Base-by-base conservation (phyloP, 257 asterid species). In the Capsicum pubescens region DNA sequence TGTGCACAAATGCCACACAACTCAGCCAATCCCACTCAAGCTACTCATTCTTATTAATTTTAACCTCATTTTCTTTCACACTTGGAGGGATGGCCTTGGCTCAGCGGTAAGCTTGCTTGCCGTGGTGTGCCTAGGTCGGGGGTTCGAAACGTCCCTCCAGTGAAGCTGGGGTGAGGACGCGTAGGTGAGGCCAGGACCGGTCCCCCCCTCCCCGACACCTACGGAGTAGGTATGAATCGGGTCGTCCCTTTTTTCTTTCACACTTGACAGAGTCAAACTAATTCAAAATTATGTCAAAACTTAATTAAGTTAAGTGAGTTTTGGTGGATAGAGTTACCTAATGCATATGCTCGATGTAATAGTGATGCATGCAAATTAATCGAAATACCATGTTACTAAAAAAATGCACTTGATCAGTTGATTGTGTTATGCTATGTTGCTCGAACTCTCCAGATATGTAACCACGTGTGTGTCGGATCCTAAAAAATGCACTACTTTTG, bases 1-100 rank as follows among this genome's bases (percentile, higher is more conserved):
- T 32, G 48, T 52, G 81, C 64, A 13, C 81, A 74, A 74, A 50
- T 74, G 81, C 81, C 81, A 76, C 64, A 46, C 48, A 76, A 52
- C 48, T 52, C 26, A 76, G 1, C 9, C 81, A 52, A 52, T 52
- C 59, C 80, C 81, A 74, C 61, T 50, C 26, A 68, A 36, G 8
- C 60, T 50, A 50, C 46, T 50, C 12, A 14, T 48, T 46, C 17
- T 52, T 19, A 72, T 52, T 19, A 72, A 12, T n/a, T 9, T 14
- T 50, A 74, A 52, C 46, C 46, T 21, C 63, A 7, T 21, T 76
- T 76, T 50, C 13, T 50, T 50, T 74, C 61, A 52, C 46, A 50
- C 42, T n/a, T n/a, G n/a, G n/a, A n/a, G n/a, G n/a, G n/a, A n/a
- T n/a, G n/a, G n/a, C n/a, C n/a, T n/a, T n/a, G n/a, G n/a, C n/a